Conservation (phyloP, 202 grass and related monocot species). For the Hordeum pubiflorum region DNA sequence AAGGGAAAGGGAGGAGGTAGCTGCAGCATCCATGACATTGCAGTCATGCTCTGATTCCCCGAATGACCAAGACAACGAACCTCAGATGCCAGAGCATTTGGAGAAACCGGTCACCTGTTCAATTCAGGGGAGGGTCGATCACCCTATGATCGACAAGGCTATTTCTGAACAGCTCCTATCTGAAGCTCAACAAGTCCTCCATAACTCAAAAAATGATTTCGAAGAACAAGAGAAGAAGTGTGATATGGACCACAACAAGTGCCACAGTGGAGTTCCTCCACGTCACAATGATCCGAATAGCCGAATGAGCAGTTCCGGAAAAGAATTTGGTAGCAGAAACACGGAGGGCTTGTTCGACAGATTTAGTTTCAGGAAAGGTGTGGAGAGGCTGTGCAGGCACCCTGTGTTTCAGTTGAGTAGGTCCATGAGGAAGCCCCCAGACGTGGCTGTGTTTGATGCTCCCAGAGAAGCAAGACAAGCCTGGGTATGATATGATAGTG, state of each 20-base stretch:
- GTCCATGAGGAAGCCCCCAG: conserved; percentile 65
- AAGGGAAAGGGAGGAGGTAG: conserved; percentile 56
- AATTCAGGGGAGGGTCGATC: conserved; percentile 18
- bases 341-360: conserved; percentile 50
- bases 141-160: conserved; percentile 38
- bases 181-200: conserved; percentile 12
- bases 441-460: conserved; percentile 51
- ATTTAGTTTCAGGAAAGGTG: conserved; percentile 88
- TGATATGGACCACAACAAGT: conserved; percentile 25
- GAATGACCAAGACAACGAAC: conserved; percentile 39
- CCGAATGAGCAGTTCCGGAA: conserved; percentile 31
- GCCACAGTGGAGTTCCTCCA: conserved; percentile 13
- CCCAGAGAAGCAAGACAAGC: conserved; percentile 60
- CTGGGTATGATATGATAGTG: conserved; percentile 54
- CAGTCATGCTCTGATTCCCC: conserved; percentile 57
- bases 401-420: conserved; percentile 86
- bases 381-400: conserved; percentile 73
- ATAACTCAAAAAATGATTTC: conserved; percentile 14
- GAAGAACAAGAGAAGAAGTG: conserved; percentile 18
- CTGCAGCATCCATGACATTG: neutral
- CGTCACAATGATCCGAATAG: neutral
- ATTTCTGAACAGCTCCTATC: conserved; percentile 47
- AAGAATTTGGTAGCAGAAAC: conserved; percentile 38
- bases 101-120: conserved; percentile 10
- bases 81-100: conserved; percentile 25